Evolutionary conservation across 177 flowering plant genomes (phyloP), one percentile per base, ranked within the genome.

Genomic region (Tripterygium wilfordii): DNA sequence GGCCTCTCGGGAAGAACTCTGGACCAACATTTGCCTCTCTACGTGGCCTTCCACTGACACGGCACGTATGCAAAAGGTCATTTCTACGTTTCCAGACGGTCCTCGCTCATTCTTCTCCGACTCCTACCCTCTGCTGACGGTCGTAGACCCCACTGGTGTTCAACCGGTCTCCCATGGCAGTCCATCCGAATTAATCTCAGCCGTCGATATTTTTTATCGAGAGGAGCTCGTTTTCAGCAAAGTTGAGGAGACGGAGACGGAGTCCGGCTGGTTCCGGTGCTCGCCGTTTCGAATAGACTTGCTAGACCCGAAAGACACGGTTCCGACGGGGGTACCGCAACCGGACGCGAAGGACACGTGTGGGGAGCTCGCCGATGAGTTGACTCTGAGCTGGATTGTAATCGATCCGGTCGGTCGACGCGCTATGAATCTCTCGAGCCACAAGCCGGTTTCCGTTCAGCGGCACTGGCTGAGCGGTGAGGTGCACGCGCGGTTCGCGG

Each of bases 21-120:
- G 97, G 97, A 40, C 33, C 0, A 40, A 64, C 32, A 64, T 80
- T 48, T 79, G 84, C 64, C 15, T 39, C 58, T n/a, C 76, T 55
- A 61, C 75, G 3, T 85, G 85, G 85, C 97, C 88, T 0, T 86
- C 97, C 22, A 55, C 64, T 6, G 28, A 36, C 38, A 38, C 68
- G 27, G 76, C 78, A 20, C 67, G 66, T 18, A 38, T 82, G 23
- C 51, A 35, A 14, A 10, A 30, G 31, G 47, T 70, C 58, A 65
- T 83, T 66, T 58, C 74, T 56, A 4, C 60, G 28, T 76, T 79
- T 73, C 74, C 80, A 12, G 20, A 55, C 60, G 74, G 74, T 45
- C 71, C 66, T 63, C 78, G 78, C 29, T 76, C 84, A 1, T 71
- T 89, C 60, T 82, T 65, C 77, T 78, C 88, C 58, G 81, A 83